Evolutionary conservation across 2,329 filamentous ascomycete species (phyloP), one percentile per base, ranked within the genome.

Genomic region (Ceratocystis ficicola): DNA sequence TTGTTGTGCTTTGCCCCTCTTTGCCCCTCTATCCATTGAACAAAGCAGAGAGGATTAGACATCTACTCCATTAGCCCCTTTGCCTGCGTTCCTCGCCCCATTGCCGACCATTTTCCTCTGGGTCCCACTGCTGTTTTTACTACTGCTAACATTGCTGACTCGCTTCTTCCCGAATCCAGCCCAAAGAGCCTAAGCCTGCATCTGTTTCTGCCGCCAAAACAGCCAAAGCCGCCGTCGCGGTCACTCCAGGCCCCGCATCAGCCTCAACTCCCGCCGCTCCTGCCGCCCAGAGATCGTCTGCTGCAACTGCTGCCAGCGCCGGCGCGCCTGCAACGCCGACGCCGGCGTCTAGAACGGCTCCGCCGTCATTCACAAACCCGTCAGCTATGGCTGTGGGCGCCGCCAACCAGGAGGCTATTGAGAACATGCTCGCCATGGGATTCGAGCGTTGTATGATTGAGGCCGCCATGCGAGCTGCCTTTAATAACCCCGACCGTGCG

Each of bases 381-480:
- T 93, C 88, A 36, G 86, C 89, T n/a, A 82, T 97, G 73, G 86
- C 91, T 22, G 87, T 96, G 78, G 94, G 94, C 64, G 81, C 86
- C 68, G 88, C 93, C 75, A 86, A 91, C 70, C 84, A 89, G 69
- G 85, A 86, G 70, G 91, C 90, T 46, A 87, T 97, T 72, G 83
- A 87, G 62, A 90, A 92, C 74, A 96, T 99, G 91, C 92, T 96
- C 77, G 88, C 87, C 70, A 99, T 99, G 94, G 94, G 94, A 7
- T 99, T 99, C 71, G 85, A 89, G 72, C 84, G 92, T 73, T 80
- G 85, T 64, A 88, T 95, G 73, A 96, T 96, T 70, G 91, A 96
- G 71, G 85, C 88, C 61, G 94, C 94, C 63, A 94, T 99, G 87
- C 89, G 93, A 73, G 94, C 94, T 69, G 94, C 94, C 15, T 99